Conservation (phyloP, 129 eudicot species). For the Saposhnikovia divaricata region DNA sequence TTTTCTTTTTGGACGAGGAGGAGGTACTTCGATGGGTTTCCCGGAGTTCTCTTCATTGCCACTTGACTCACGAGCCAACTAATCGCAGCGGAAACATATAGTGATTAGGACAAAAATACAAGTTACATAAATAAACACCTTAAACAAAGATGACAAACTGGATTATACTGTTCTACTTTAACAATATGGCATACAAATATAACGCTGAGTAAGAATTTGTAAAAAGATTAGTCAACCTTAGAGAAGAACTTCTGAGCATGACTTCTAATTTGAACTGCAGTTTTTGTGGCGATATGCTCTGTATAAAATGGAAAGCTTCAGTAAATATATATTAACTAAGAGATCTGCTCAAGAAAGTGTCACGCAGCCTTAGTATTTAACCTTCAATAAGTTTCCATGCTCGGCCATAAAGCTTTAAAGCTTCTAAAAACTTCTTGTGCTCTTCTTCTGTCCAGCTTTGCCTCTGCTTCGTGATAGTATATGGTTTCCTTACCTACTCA, state of each 20-base stretch:
- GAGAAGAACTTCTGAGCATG: conserved; percentile 96
- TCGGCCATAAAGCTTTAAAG: conserved; percentile 76
- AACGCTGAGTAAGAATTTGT: conserved; percentile 22
- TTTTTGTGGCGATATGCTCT: conserved; percentile 94
- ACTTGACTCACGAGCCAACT: conserved; percentile 78
- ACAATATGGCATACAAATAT: conserved; percentile 19
- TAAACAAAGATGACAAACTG: background rate
- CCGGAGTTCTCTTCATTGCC: conserved; percentile 33
- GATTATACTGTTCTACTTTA: conserved; percentile 12
- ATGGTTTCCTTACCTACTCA: conserved; percentile 66
- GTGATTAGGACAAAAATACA: background rate
- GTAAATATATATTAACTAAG: background rate
- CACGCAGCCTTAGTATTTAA: conserved; percentile 1
- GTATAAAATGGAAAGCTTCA: conserved; percentile 16
- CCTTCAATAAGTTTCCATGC: conserved; percentile 91
- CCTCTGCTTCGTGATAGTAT: conserved; percentile 80
- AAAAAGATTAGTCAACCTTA: conserved; percentile 49
- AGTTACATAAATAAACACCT: background rate
- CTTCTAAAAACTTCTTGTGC: conserved; percentile 83
- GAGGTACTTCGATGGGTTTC: conserved; percentile 86
- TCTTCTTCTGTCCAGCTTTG: conserved; percentile 96
- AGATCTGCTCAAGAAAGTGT: background rate
- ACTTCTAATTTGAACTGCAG: conserved; percentile 97
- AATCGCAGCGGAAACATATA: background rate
- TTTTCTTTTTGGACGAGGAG: conserved; percentile 93